Conservation (phyloP, 208 protist species). For the Tritrichomonas foetus region DNA sequence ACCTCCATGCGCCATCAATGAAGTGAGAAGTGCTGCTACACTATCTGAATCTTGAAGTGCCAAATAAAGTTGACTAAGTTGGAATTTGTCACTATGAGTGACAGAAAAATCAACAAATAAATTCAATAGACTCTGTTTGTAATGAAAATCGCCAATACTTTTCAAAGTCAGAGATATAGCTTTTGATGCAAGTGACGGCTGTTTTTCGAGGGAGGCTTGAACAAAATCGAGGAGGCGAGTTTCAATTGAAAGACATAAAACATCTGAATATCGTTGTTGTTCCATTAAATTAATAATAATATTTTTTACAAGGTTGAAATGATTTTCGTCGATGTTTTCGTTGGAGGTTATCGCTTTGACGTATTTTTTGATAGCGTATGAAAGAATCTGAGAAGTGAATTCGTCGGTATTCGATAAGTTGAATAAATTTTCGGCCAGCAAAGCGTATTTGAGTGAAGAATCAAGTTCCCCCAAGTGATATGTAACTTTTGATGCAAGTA, state of each 20-base stretch:
- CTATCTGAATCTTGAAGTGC: neutral
- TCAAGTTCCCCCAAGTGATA: neutral
- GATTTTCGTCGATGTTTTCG: neutral
- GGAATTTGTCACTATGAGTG: neutral
- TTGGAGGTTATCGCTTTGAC: neutral
- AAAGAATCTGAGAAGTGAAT: neutral
- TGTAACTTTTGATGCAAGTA: neutral
- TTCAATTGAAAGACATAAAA: neutral
- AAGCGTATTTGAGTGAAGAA: neutral
- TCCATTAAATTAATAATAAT: neutral
- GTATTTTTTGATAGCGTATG: neutral
- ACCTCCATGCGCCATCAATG: neutral
- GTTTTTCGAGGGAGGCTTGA: neutral
- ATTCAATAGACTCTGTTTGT: neutral
- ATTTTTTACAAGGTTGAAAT: neutral
- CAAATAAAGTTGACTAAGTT: slow-evolving; percentile 7
- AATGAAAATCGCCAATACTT: neutral
- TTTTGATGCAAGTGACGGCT: neutral
- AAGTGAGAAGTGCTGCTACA: neutral
- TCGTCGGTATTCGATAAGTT: neutral
- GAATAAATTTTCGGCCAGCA: neutral
- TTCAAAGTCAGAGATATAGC: neutral
- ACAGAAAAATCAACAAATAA: neutral
- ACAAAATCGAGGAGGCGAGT: neutral
- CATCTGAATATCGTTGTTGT: neutral